These are phyloP conservation scores for Xanthoconium separans DNA, from an alignment of 1,284 basidiomycete species.

Conservation along the genomic window DNA sequence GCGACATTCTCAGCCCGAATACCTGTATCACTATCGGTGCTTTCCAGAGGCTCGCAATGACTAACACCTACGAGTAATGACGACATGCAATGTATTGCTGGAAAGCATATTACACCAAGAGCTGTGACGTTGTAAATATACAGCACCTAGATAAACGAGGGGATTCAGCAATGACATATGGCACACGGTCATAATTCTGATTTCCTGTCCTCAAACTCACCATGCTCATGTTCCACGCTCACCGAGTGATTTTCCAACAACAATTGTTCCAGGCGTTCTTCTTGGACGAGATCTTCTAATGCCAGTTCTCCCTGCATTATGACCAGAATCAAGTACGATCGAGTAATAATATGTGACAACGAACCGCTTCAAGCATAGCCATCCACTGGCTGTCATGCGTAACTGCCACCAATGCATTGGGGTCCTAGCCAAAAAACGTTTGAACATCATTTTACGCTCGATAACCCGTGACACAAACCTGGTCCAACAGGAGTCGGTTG, in stretches of 20 bases:
- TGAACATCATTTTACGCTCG: too few species aligned
- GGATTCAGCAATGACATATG: too few species aligned
- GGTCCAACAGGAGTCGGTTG: neutral
- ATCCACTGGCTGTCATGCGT: neutral
- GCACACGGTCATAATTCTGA: neutral
- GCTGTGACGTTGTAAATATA: too few species aligned
- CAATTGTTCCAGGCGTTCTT: neutral
- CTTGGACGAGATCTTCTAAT: neutral
- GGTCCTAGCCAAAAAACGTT: neutral
- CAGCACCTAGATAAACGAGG: too few species aligned
- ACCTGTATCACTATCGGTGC: neutral
- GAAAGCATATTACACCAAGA: neutral
- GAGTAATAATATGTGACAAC: neutral
- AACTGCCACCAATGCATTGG: neutral
- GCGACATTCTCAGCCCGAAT: conserved; percentile 5
- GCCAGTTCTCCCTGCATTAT: neutral
- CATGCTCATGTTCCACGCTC: neutral
- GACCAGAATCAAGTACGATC: neutral
- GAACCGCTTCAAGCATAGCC: neutral
- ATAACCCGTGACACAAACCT: neutral
- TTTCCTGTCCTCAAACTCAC: neutral
- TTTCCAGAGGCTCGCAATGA: neutral
- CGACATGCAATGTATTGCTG: neutral
- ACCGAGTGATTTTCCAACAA: neutral
- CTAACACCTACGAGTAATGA: conserved; percentile 1